Evolutionary conservation across 805 yeast species (phyloP), one percentile per base, ranked within the genome.

Genomic region (Hemisphaericaspora nanyangensis): DNA sequence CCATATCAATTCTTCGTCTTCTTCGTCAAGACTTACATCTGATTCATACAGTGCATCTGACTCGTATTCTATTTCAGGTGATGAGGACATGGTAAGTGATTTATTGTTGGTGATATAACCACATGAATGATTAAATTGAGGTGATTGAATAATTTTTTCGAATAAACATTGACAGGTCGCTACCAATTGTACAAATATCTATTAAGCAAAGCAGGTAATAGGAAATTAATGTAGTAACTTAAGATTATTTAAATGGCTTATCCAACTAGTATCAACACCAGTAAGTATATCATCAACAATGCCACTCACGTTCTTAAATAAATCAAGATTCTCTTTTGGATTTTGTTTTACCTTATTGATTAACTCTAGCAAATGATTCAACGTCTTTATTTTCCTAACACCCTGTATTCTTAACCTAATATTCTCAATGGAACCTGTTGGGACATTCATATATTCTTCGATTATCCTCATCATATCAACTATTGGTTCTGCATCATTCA

Each of bases 1-100:
- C 61, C 71, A 65, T 5, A 68, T 63, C 47, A 68, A 57, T 42
- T 65, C 73, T 46, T 68, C 74, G 35, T 69, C 74, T 25, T 68
- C 72, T 46, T 66, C 72, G 31, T 68, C 72, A 16, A 68, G 51
- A 45, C 70, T 63, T 6, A 66, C 63, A 43, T 67, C 73, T 6
- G 44, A 41, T 10, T 37, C 38, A 27, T 37, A 31, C n/a, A 20
- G n/a, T 8, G 20, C 28, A 5, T 33, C 35, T 10, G 18, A 17
- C 25, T 33, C 35, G 20, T 33, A 33, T 15, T 33, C 35, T n/a
- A 18, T 22, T 22, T 22, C 26, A 8, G 8, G 12, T 22, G 26
- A 22, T 22, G 26, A 22, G 3, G 26, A 22, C 26, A 22, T 22
- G 12, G 26, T 22, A 8, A 22, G 26, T 22, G 8, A 12, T 22